Evolutionary conservation across 192 early-diverging fungal genomes (phyloP).

Genomic region (Coemansia sp.): DNA sequence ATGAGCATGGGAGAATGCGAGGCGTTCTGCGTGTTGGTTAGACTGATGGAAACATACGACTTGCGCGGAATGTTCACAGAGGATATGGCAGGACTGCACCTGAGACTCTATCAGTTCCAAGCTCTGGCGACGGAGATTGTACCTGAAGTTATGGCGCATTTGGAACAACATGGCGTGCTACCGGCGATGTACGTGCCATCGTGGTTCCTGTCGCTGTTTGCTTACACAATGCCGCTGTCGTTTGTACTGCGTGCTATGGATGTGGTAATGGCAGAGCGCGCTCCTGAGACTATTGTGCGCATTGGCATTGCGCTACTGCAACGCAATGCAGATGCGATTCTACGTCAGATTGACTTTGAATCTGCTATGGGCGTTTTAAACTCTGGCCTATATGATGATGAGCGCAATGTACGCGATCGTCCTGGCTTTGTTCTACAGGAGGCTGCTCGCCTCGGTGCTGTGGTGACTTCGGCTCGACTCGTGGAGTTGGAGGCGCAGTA

Average conservation of each 20-base stretch:
- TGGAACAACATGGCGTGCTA: constrained; percentile 69
- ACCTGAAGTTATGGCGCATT: constrained; percentile 76
- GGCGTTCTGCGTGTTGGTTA: constrained; percentile 92
- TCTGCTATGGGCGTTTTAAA: constrained; percentile 80
- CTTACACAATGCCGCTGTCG: constrained; percentile 89
- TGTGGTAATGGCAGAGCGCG: constrained; percentile 87
- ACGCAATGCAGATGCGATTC: constrained; percentile 69
- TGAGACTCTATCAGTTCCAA: constrained; percentile 86
- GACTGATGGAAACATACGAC: constrained; percentile 91
- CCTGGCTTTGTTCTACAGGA: constrained; percentile 68
- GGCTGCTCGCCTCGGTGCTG: constrained; percentile 66
- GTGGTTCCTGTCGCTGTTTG: constrained; percentile 98
- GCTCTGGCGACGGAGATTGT: constrained; percentile 70
- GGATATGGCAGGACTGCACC: constrained; percentile 90
- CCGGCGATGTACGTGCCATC: constrained; percentile 91
- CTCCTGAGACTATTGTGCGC: constrained; percentile 84
- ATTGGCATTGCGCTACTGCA: constrained; percentile 86
- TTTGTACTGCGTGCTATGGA: constrained; percentile 92
- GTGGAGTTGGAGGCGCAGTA: constrained; percentile 61
- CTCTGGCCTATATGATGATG: constrained; percentile 79
- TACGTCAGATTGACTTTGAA: constrained; percentile 78
- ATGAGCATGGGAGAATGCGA: constrained; percentile 94
- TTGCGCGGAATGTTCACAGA: constrained; percentile 92
- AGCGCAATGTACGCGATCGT: constrained; percentile 52
- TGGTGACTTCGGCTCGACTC: constrained; percentile 69